Percentiles rank a stretch among this genome's conserved stretches.
phyloP scores from a whole-genome alignment of 139 green algal genomes.

The Protoeuglena noctilucae region DNA sequence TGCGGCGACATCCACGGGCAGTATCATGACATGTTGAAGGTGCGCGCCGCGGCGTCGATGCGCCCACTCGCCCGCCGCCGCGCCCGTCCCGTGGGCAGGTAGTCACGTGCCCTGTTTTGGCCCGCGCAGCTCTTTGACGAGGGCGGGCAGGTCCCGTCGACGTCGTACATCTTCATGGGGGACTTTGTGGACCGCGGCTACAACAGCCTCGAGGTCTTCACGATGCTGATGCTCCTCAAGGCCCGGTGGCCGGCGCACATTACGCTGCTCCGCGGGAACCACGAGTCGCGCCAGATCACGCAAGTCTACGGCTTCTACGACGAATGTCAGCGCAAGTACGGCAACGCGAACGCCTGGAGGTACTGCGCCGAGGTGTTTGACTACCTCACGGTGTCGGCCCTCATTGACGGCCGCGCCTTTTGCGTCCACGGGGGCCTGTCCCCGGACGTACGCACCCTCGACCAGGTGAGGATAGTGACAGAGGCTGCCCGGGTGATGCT shows the following conservation, averaged over 20 bases:
- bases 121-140: constrained; percentile 96
- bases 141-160: constrained; percentile 80
- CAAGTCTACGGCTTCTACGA: constrained; percentile 99
- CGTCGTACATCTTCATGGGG: constrained; percentile 99
- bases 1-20: constrained; percentile 99
- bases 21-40: constrained; percentile 96
- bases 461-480: constrained; percentile 54
- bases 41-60: no score
- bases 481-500: background rate
- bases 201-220: constrained; percentile 97
- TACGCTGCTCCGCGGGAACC: constrained; percentile 93
- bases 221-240: constrained; percentile 93
- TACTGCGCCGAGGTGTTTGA: constrained; percentile 68
- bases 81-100: no score
- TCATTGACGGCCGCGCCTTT: constrained; percentile 89
- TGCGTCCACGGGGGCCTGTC: constrained; percentile 95
- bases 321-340: constrained; percentile 97
- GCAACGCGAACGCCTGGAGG: constrained; percentile 93
- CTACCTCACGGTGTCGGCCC: constrained; percentile 78
- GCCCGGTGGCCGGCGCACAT: constrained; percentile 81
- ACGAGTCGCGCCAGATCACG: constrained; percentile 97
- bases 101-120: no score
- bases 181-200: constrained; percentile 99
- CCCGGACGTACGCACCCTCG: constrained; percentile 83
- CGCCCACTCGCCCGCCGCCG: no score